Base-by-base conservation (phyloP, 2,329 filamentous ascomycete genomes). In the Xylaria sp. region DNA sequence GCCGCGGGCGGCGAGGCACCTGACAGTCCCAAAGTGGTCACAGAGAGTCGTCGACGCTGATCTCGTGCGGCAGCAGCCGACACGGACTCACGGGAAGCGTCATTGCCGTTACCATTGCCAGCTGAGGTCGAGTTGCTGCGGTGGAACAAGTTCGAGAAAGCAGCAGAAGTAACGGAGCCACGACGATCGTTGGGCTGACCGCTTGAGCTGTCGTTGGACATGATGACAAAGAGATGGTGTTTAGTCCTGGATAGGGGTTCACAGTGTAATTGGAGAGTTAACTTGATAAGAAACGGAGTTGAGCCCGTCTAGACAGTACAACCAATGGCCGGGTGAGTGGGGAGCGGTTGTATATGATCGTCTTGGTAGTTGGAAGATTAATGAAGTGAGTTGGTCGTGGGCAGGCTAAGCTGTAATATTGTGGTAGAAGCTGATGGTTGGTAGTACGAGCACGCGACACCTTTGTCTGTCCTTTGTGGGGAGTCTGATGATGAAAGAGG, bases 1-100 rank as follows among this genome's bases (percentile, higher is more conserved):
- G 74, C 80, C 86, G 83, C 71, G 10, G 76, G 88, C n/a, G 91
- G 90, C 4, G 91, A 91, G 25, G 86, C 86, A 72, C 91, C 91
- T 3, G 91, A 91, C n/a, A 94, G 83, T 41, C 92, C 92, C 36
- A 94, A 82, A 3, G 91, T 93, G 55, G 89, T 90, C 76, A 94
- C 88, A 54, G 92, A 94, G 72, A 94, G 87, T 56, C 92, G 89
- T 68, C 92, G 90, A 67, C 89, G 88, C 71, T 88, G 86, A 72
- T 79, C 78, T 68, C 77, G 74, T 48, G 74, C 76, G 41, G 73
- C 75, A 18, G 63, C 72, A 13, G 75, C 71, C 18, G 72, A 67
- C 39, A 71, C 73, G 2, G 76, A 74, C 69, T 76, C 75, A 23
- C 74, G 73, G 59, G 55, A 54, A 48, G 71, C 71, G 41, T 56